Base-by-base conservation (phyloP, 2,329 filamentous ascomycete genomes). In the Shiraia sp. region DNA sequence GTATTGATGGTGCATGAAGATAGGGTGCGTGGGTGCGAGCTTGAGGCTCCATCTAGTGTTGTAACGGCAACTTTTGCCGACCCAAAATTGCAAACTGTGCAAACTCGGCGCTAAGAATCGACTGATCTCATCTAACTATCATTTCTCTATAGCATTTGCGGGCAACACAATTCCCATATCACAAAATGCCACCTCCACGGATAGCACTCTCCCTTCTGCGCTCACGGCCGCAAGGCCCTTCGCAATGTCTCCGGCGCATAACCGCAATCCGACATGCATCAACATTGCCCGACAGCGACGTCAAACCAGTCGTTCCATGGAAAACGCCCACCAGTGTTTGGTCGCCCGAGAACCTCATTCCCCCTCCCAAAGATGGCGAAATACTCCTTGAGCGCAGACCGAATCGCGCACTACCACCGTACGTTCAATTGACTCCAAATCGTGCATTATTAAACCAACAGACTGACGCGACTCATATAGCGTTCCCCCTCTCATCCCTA, bases 261-360 rank as follows among this genome's bases (percentile, higher is more conserved):
- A 36, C 46, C 19, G 39, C 49, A 12, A 23, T 53, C 30, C 57
- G 61, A 36, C 48, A 49, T 27, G 61, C 55, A 28, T 63, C 63
- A 14, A 62, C 55, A 39, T 38, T 46, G 14, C 32, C 53, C 9
- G 36, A 25, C 13, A 41, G 40, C 25, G 51, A 55, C 23, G 41
- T 51, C 7, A 50, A 53, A 38, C 57, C 64, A 19, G 59, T 61
- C 19, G 55, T 68, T 22, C 65, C 65, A 25, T 68, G 65, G 65
- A 68, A 68, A 47, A 68, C 65, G 41, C 65, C 65, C 9, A 65
- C 63, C 16, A 68, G 65, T 36, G 59, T 68, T 43, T 68, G 65
- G 65, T 59, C 65, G 8, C 65, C 65, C n/a, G 64, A 65, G 42
- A 61, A 58, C 19, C 49, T 68, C 6, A 66, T 68, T 6, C 63